These are phyloP conservation scores for Fonsecaea nubica DNA, from an alignment of 2,329 filamentous ascomycete genomes.

Conservation along the genomic window DNA sequence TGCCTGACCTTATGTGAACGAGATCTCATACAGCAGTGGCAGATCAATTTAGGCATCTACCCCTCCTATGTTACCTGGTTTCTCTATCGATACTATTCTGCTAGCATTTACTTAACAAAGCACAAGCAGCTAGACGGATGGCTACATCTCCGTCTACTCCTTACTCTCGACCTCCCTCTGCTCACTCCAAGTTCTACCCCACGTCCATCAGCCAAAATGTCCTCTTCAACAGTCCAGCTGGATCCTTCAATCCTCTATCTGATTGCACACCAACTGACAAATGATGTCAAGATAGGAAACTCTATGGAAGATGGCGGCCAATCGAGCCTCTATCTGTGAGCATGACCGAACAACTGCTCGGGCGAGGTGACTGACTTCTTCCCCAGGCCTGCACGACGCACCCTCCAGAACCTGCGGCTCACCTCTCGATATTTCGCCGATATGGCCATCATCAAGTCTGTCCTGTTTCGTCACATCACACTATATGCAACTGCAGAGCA, in stretches of 20 bases:
- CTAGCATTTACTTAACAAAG: background rate
- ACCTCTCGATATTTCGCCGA: slow-evolving; percentile 16
- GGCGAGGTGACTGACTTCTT: background rate
- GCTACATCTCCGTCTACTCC: background rate
- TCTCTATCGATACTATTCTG: background rate
- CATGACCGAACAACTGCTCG: background rate
- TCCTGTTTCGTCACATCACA: slow-evolving; percentile 5
- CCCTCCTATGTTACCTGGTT: background rate
- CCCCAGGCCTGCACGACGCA: slow-evolving; percentile 1
- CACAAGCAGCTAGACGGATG: background rate
- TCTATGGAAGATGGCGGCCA: background rate
- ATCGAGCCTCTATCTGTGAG: background rate
- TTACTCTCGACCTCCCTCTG: background rate
- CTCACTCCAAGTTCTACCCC: background rate
- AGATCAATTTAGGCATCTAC: background rate
- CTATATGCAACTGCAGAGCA: slow-evolving; percentile 10
- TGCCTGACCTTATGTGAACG: background rate
- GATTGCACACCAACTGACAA: background rate
- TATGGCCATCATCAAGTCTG: slow-evolving; percentile 13
- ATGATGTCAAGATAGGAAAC: background rate
- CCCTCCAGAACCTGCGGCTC: slow-evolving; percentile 11
- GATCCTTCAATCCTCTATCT: background rate
- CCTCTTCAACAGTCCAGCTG: background rate
- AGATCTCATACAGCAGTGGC: background rate
- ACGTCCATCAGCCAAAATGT: background rate